Evolutionary conservation across 305 asterid species (phyloP).

Genomic region (Fraxinus angustifolia): DNA sequence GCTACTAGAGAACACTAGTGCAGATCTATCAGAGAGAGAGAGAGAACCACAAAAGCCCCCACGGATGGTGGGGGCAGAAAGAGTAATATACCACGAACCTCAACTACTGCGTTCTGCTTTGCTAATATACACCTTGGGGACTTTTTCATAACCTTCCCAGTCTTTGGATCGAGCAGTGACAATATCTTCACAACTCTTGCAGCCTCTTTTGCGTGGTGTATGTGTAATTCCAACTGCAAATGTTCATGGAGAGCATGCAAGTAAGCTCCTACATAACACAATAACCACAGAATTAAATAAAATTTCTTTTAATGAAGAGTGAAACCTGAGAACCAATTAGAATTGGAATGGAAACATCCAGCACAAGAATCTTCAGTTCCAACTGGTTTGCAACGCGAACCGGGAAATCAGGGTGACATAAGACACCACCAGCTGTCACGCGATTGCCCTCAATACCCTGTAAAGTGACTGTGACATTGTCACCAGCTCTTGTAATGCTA

Average conservation of each 20-base stretch:
- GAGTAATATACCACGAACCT: constrained; percentile 47
- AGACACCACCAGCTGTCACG: constrained; percentile 71
- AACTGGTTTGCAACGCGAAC: constrained; percentile 66
- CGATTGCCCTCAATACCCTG: constrained; percentile 71
- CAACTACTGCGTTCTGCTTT: constrained; percentile 82
- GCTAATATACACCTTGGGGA: constrained; percentile 81
- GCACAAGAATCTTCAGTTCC: constrained; percentile 76
- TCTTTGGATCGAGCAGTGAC: constrained; percentile 80
- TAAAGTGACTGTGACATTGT: constrained; percentile 68
- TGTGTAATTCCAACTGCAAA: constrained; percentile 80
- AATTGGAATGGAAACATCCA: constrained; percentile 68
- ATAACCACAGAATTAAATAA: not conserved
- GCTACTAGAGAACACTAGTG: not conserved
- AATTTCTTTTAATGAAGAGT: not conserved
- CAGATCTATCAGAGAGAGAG: not conserved
- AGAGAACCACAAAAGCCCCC: not conserved
- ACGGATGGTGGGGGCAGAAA: not conserved
- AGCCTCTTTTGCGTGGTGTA: constrained; percentile 82
- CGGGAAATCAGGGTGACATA: constrained; percentile 91
- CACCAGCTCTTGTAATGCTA: constrained; percentile 83
- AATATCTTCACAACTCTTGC: constrained; percentile 65
- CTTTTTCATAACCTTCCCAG: constrained; percentile 73
- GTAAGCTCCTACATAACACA: not conserved
- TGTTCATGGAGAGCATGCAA: not conserved
- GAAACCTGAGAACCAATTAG: constrained; percentile 83